Evolutionary conservation across 495 filamentous ascomycete genomes (phyloP).

Genomic region (Bombardia bombarda): DNA sequence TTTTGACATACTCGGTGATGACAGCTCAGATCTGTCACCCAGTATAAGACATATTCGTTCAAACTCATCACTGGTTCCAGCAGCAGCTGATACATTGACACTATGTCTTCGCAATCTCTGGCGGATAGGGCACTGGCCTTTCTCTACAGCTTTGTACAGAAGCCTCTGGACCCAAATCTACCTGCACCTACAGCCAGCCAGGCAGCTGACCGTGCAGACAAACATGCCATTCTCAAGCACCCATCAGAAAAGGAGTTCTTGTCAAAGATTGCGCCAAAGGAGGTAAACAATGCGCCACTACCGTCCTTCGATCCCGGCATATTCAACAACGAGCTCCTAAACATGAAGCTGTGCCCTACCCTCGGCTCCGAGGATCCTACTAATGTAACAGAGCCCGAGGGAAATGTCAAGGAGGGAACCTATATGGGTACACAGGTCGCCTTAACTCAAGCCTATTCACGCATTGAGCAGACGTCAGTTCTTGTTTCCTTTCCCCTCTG

Average conservation of each 20-base stretch:
- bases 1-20: no score
- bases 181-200: constrained; percentile 11
- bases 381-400: constrained; percentile 13
- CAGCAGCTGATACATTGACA: no score
- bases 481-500: neutral
- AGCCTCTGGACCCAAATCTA: constrained; percentile 10
- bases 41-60: no score
- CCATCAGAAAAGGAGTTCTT: constrained; percentile 16
- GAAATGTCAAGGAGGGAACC: constrained; percentile 19
- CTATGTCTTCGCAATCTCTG: no score
- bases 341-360: constrained; percentile 18
- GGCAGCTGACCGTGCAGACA: constrained; percentile 8
- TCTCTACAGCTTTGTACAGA: constrained; percentile 8
- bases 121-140: constrained; percentile 5
- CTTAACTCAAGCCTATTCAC: constrained; percentile 30
- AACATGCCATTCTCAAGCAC: constrained; percentile 21
- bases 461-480: constrained; percentile 31
- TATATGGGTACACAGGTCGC: constrained; percentile 34
- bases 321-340: constrained; percentile 24
- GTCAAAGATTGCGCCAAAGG: constrained; percentile 15
- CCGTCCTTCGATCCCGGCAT: constrained; percentile 25
- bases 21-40: no score
- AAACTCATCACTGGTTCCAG: no score
- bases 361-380: constrained; percentile 16
- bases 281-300: constrained; percentile 14